phyloP scores from a whole-genome alignment of 805 yeast genomes.

The Kuraishia ogatae region DNA sequence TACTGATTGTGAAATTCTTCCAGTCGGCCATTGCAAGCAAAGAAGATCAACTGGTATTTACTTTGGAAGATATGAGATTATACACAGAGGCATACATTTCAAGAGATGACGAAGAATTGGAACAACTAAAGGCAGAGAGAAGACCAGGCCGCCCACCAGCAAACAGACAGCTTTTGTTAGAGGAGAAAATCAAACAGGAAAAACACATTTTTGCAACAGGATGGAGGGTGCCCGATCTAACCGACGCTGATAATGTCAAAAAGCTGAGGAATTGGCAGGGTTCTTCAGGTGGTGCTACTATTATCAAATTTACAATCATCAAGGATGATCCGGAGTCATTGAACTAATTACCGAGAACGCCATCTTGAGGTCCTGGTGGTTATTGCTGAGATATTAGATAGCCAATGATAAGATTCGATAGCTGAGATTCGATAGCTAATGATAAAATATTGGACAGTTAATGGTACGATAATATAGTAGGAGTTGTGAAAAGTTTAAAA shows the following conservation, averaged over 20 bases:
- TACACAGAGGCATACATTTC: constrained; percentile 55
- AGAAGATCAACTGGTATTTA: constrained; percentile 30
- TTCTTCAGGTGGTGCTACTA: constrained; percentile 66
- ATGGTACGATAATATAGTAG: too few relatives aligned
- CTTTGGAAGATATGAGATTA: constrained; percentile 47
- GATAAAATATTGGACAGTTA: too few relatives aligned
- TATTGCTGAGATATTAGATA: too few relatives aligned
- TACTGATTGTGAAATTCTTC: constrained; percentile 47
- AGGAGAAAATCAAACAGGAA: constrained; percentile 56
- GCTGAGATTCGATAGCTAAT: too few relatives aligned
- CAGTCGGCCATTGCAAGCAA: constrained; percentile 46
- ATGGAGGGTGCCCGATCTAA: constrained; percentile 60
- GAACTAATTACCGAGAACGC: neutral
- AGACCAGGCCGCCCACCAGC: constrained; percentile 86
- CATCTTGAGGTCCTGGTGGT: neutral
- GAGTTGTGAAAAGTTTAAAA: too few relatives aligned
- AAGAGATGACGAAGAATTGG: constrained; percentile 71
- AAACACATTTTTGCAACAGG: constrained; percentile 60
- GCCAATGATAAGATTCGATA: too few relatives aligned
- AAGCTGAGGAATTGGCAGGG: constrained; percentile 73
- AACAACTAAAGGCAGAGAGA: constrained; percentile 49
- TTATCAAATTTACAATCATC: constrained; percentile 40
- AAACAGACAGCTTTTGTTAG: constrained; percentile 58
- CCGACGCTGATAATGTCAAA: constrained; percentile 49
- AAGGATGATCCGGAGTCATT: constrained; percentile 15